A percentile compares a stretch with the other conserved stretches of the same genome.
Conservation (phyloP, 805 yeast species). For the Teunomyces panamensis region DNA sequence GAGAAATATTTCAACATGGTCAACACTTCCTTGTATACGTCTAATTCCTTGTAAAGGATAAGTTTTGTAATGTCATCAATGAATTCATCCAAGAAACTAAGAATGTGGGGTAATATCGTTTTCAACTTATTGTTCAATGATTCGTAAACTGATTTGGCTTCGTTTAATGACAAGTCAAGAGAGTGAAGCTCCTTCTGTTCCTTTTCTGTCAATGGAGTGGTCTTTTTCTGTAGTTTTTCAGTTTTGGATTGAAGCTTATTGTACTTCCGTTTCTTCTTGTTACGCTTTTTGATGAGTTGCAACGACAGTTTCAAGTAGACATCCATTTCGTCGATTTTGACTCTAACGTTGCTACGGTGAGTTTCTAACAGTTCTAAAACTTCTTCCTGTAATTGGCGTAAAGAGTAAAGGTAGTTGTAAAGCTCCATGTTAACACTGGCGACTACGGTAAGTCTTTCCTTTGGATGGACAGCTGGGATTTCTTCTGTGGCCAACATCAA, state of each 20-base stretch:
- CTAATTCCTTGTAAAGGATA: slow-evolving; percentile 36
- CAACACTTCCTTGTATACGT: slow-evolving; percentile 28
- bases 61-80: slow-evolving; percentile 40
- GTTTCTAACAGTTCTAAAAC: slow-evolving; percentile 20
- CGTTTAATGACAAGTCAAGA: slow-evolving; percentile 28
- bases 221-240: slow-evolving; percentile 35
- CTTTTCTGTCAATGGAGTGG: slow-evolving; percentile 32
- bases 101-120: slow-evolving; percentile 39
- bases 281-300: slow-evolving; percentile 43
- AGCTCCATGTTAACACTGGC: slow-evolving; percentile 26
- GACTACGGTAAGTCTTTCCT: slow-evolving; percentile 25
- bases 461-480: slow-evolving; percentile 34
- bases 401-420: slow-evolving; percentile 19
- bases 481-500: slow-evolving; percentile 24
- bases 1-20: slow-evolving; percentile 19
- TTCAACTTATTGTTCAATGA: slow-evolving; percentile 29
- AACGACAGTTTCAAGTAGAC: slow-evolving; percentile 32
- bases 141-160: slow-evolving; percentile 25
- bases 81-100: slow-evolving; percentile 48
- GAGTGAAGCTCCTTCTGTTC: slow-evolving; percentile 33
- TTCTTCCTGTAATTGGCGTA: slow-evolving; percentile 14
- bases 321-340: slow-evolving; percentile 39
- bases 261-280: slow-evolving; percentile 37
- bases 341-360: slow-evolving; percentile 26
- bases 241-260: slow-evolving; percentile 36